phyloP scores from a whole-genome alignment of 352 stramenopile genomes.

The Globisporangium emineosum region DNA sequence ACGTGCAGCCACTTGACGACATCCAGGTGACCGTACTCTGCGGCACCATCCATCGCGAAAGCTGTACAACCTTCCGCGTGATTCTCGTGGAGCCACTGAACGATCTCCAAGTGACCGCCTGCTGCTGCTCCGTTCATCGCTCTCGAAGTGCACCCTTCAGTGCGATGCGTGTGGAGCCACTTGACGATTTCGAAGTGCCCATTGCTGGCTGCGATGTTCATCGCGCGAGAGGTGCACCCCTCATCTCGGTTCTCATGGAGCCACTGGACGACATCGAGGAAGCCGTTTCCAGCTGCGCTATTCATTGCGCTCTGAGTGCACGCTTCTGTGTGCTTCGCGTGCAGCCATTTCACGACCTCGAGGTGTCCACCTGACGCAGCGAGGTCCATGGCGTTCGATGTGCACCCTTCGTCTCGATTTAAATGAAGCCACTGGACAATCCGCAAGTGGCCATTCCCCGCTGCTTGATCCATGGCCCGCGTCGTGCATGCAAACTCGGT shows the following conservation, averaged over 20 bases:
- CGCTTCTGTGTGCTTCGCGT: neutral
- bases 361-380: neutral
- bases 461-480: neutral
- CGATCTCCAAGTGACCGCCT: constrained; percentile 34
- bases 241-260: neutral
- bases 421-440: neutral
- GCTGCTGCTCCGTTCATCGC: neutral
- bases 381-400: neutral
- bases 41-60: neutral
- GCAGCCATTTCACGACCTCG: neutral
- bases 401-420: neutral
- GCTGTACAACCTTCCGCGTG: constrained; percentile 53
- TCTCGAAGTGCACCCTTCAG: neutral
- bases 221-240: neutral
- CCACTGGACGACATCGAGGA: neutral
- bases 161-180: neutral
- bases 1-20: constrained; percentile 1
- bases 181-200: neutral
- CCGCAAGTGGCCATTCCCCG: neutral
- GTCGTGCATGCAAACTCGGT: neutral
- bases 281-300: neutral
- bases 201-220: neutral
- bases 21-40: neutral
- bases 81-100: constrained; percentile 57
- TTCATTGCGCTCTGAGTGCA: neutral